Evolutionary conservation across 176 grass and related monocot species (phyloP).

Genomic region (Avena sativa): DNA sequence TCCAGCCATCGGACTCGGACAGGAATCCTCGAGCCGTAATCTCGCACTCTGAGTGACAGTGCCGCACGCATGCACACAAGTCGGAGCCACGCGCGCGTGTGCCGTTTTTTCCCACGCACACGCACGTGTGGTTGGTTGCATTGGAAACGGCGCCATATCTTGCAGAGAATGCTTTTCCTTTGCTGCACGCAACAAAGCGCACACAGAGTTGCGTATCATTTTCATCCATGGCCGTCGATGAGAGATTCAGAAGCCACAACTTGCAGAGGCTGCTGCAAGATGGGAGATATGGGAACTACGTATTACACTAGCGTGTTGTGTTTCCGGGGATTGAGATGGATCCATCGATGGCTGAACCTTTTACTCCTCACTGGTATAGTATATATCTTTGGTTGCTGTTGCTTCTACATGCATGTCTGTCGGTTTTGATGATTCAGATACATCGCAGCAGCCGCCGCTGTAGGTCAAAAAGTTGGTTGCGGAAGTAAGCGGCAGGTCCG

Average conservation of each 20-base stretch:
- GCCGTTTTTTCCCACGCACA: too few relatives aligned
- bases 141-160: background rate
- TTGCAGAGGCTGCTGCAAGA: background rate
- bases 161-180: background rate
- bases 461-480: slow-evolving; percentile 20
- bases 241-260: background rate
- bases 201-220: background rate
- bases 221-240: background rate
- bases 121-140: background rate
- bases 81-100: too few relatives aligned
- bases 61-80: too few relatives aligned
- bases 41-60: too few relatives aligned
- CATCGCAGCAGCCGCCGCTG: background rate
- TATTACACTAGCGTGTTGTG: background rate
- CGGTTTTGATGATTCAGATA: background rate
- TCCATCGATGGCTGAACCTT: background rate
- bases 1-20: too few relatives aligned
- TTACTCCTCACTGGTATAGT: background rate
- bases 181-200: slow-evolving; percentile 22
- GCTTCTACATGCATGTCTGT: background rate
- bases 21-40: too few relatives aligned
- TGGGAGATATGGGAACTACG: background rate
- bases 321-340: background rate
- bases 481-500: slow-evolving; percentile 3
- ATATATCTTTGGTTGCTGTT: background rate